Conservation (phyloP, 2,329 filamentous ascomycete species). For the Pseudogymnoascus sp. region DNA sequence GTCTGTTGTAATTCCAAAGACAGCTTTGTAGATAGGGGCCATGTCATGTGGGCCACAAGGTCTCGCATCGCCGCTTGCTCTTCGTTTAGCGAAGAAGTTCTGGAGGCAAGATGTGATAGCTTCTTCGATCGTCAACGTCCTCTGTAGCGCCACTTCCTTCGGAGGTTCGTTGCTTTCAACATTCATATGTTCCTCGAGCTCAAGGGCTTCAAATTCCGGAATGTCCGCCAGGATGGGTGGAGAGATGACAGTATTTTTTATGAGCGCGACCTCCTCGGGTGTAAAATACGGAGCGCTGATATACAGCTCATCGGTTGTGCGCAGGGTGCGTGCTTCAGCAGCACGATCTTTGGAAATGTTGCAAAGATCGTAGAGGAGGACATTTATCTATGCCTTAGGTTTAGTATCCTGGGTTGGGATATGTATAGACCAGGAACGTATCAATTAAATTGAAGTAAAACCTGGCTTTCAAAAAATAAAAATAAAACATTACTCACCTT, state of each 20-base stretch:
- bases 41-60: constrained; percentile 27
- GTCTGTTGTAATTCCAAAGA: constrained; percentile 18
- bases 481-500: not conserved
- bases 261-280: constrained; percentile 17
- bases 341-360: constrained; percentile 17
- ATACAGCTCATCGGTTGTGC: constrained; percentile 23
- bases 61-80: constrained; percentile 25
- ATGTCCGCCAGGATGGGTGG: constrained; percentile 11
- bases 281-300: constrained; percentile 26
- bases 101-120: constrained; percentile 19
- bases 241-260: constrained; percentile 18
- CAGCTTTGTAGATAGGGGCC: constrained; percentile 16
- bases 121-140: constrained; percentile 20
- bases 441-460: not conserved
- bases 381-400: constrained; percentile 13
- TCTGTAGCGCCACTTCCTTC: constrained; percentile 1
- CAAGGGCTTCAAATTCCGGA: constrained; percentile 11
- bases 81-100: constrained; percentile 25
- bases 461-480: not conserved
- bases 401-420: not conserved
- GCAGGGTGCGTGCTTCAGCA: constrained; percentile 15
- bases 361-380: constrained; percentile 22
- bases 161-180: constrained; percentile 1
- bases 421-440: not conserved
- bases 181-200: not conserved